Evolutionary conservation across 805 yeast genomes (phyloP).

Genomic region (Wickerhamomyces silvicola): DNA sequence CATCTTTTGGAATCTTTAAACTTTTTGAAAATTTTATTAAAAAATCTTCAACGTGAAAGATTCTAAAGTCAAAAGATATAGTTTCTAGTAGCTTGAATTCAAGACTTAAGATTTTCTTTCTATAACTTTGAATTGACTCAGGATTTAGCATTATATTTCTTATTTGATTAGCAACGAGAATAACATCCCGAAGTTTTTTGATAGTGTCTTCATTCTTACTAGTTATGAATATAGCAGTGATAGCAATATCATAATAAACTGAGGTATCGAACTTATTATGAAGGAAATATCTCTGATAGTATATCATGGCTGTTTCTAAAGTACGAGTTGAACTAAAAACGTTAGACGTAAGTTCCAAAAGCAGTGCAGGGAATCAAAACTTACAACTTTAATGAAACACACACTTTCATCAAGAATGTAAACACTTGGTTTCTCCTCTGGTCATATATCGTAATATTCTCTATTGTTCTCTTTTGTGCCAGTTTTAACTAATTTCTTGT

Average conservation of each 20-base stretch:
- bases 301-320: constrained; percentile 62
- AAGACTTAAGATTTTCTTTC: constrained; percentile 47
- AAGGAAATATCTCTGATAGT: constrained; percentile 64
- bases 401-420: constrained; percentile 46
- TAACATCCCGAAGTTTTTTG: constrained; percentile 62
- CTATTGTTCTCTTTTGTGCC: constrained; percentile 46
- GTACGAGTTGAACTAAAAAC: constrained; percentile 49
- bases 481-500: constrained; percentile 46
- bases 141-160: constrained; percentile 21
- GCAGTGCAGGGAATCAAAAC: background rate
- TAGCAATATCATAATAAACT: constrained; percentile 55
- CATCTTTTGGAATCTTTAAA: constrained; percentile 37
- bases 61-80: constrained; percentile 73
- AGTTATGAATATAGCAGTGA: constrained; percentile 64
- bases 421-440: constrained; percentile 49
- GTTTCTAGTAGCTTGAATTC: constrained; percentile 75
- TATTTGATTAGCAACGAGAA: constrained; percentile 33
- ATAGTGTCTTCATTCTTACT: constrained; percentile 80
- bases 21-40: constrained; percentile 55
- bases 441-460: constrained; percentile 41
- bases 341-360: too few species aligned
- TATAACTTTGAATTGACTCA: constrained; percentile 44
- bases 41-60: constrained; percentile 59
- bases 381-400: constrained; percentile 43
- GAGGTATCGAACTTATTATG: constrained; percentile 54